Percentiles rank a stretch among this genome's conserved stretches.
These are phyloP conservation scores for Apiospora malaysiana DNA, from an alignment of 2,329 filamentous ascomycete species.

Conservation along the genomic window DNA sequence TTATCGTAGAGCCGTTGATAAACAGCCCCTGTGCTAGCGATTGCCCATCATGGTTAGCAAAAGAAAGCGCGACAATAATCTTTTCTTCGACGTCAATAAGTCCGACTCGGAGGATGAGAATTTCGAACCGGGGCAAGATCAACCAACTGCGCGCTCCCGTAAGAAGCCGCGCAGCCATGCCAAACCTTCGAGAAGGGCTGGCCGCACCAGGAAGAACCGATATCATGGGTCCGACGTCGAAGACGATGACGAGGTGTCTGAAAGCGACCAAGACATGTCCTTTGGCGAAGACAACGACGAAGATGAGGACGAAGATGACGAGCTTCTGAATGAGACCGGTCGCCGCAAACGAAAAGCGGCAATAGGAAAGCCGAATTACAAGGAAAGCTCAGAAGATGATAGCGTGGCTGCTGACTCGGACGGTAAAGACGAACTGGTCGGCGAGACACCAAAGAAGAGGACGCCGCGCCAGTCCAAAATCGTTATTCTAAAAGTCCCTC, in stretches of 20 bases:
- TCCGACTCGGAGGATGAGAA: conserved; percentile 71
- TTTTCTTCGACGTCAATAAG: conserved; percentile 67
- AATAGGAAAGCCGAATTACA: conserved; percentile 51
- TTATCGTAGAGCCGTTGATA: not conserved
- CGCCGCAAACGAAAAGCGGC: conserved; percentile 53
- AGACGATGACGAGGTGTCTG: conserved; percentile 61
- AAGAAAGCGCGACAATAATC: conserved; percentile 60
- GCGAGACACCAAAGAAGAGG: conserved; percentile 36
- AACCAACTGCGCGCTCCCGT: conserved; percentile 33
- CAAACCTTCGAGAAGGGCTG: conserved; percentile 37
- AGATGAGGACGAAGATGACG: conserved; percentile 44
- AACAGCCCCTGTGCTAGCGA: not conserved
- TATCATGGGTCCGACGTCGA: conserved; percentile 69
- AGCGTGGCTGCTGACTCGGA: conserved; percentile 35
- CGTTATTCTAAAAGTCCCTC: conserved; percentile 51
- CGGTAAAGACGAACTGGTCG: conserved; percentile 47
- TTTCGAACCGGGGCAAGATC: conserved; percentile 61
- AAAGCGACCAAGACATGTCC: conserved; percentile 58
- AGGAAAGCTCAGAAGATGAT: conserved; percentile 52
- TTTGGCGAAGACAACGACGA: conserved; percentile 48
- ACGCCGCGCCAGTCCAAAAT: conserved; percentile 44
- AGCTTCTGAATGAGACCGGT: conserved; percentile 47
- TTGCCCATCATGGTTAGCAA: conserved; percentile 52
- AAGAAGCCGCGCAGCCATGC: conserved; percentile 49
- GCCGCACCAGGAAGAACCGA: conserved; percentile 36